Evolutionary conservation across 1,139 yeast genomes (phyloP), one percentile per base, ranked within the genome.

Genomic region (Saccharomyces hybrid): DNA sequence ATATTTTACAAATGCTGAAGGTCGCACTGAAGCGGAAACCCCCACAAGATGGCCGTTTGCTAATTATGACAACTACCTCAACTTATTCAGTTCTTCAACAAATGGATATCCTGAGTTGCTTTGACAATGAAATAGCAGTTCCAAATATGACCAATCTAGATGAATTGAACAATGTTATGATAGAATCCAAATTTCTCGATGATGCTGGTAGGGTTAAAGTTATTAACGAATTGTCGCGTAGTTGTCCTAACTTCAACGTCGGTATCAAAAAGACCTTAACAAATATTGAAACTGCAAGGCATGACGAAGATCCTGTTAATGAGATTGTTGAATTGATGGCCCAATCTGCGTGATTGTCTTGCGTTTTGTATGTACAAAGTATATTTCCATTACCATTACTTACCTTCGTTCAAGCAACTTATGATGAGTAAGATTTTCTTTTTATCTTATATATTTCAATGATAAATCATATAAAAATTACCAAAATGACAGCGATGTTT

Each of bases 61-160:
- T 95, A 60, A 87, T 95, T 46, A 78, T 93, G 63, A 95, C 96
- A 2, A 93, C 99, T 1, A 86, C 98, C 0, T 85, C 96, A 4
- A 86, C 90, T 54, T 84, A 88, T 65, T 79, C 86, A 2, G 87
- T 90, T 16, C 75, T 93, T 63, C 88, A 88, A 67, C 88, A 88
- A 63, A 83, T 93, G 86, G 96, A 88, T 64, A 76, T 93, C 61
- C 73, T 85, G 48, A 86, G 86, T 63, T 80, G 87, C 62, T 91
- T 93, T 73, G 89, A 90, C 62, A 87, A 88, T 64, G 88, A 90
- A 59, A 80, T 91, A 57, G 87, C 89, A 26, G 85, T 93, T 41
- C 95, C 95, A 57, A 84, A 86, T 60, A 78, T 93, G 51, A 77
- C 83, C 5, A 73, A 77, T 9, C 70, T 86, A 14, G 82, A 80